Evolutionary conservation across 1,284 basidiomycete species (phyloP).

Genomic region (Boletus smithii): DNA sequence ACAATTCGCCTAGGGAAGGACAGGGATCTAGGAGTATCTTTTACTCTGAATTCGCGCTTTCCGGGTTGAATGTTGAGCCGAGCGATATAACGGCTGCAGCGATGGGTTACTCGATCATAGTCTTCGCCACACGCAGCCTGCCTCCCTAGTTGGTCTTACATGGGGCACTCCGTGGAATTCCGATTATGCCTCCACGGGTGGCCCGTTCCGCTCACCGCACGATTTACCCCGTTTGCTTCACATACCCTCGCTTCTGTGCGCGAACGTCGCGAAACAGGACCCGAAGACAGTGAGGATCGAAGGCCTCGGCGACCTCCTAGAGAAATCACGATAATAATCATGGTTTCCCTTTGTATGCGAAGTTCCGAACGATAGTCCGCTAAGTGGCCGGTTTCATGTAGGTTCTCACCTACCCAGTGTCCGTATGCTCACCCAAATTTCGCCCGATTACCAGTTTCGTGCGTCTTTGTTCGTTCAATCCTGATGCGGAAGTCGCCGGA

Average conservation of each 20-base stretch:
- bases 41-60: conserved; percentile 2
- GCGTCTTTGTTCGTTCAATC: neutral
- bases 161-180: conserved; percentile 26
- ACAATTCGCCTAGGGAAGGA: neutral
- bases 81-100: neutral
- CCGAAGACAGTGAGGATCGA: conserved; percentile 23
- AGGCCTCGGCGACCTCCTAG: conserved; percentile 12
- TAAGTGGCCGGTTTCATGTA: conserved; percentile 11
- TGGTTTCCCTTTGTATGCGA: conserved; percentile 5
- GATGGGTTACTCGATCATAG: conserved; percentile 1
- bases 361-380: conserved; percentile 1
- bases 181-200: conserved; percentile 14
- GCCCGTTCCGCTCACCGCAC: conserved; percentile 9
- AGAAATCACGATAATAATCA: conserved; percentile 6
- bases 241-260: conserved; percentile 20
- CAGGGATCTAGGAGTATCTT: neutral
- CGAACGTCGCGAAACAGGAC: conserved; percentile 19
- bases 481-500: conserved; percentile 4
- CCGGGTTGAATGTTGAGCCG: neutral
- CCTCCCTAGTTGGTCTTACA: conserved; percentile 5
- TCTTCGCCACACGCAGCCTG: conserved; percentile 3
- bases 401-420: conserved; percentile 9
- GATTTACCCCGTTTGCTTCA: conserved; percentile 17
- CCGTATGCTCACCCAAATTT: conserved; percentile 5
- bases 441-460: conserved; percentile 11